Percentiles rank a stretch among this genome's conserved stretches.
Evolutionary conservation across 352 stramenopile species (phyloP).

Genomic region (Phytopythium vexans): DNA sequence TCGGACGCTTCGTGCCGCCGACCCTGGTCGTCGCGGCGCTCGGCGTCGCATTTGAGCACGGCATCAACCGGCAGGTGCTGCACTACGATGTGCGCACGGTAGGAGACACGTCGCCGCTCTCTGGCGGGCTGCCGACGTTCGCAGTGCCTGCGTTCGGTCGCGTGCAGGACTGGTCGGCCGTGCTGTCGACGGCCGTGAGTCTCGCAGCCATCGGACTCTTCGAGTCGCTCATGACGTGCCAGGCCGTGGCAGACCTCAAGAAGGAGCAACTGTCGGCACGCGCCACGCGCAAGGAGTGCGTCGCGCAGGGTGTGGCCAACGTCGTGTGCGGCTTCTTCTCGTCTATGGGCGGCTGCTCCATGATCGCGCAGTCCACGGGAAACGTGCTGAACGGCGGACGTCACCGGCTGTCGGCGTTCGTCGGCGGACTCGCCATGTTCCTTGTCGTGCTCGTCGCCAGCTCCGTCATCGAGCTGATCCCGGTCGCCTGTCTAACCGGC

Average conservation of each 20-base stretch:
- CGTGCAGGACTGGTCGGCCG: conserved; percentile 59
- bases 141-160: conserved; percentile 37
- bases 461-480: conserved; percentile 80
- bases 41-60: conserved; percentile 83
- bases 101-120: conserved; percentile 60
- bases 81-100: conserved; percentile 78
- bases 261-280: conserved; percentile 64
- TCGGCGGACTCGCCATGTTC: conserved; percentile 62
- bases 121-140: conserved; percentile 52
- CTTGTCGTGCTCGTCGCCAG: conserved; percentile 82
- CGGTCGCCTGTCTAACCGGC: conserved; percentile 80
- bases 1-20: conserved; percentile 71
- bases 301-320: conserved; percentile 90
- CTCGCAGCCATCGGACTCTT: conserved; percentile 91
- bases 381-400: conserved; percentile 86
- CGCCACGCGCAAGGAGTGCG: conserved; percentile 70
- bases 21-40: conserved; percentile 78
- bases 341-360: conserved; percentile 92
- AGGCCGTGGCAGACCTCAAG: conserved; percentile 90
- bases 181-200: conserved; percentile 87
- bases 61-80: conserved; percentile 75
- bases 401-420: conserved; percentile 64
- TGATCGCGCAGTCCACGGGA: conserved; percentile 92
- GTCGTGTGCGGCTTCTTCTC: conserved; percentile 90
- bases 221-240: conserved; percentile 93